Evolutionary conservation across 768 basidiomycete genomes (phyloP).

Genomic region (Suillus lakei): DNA sequence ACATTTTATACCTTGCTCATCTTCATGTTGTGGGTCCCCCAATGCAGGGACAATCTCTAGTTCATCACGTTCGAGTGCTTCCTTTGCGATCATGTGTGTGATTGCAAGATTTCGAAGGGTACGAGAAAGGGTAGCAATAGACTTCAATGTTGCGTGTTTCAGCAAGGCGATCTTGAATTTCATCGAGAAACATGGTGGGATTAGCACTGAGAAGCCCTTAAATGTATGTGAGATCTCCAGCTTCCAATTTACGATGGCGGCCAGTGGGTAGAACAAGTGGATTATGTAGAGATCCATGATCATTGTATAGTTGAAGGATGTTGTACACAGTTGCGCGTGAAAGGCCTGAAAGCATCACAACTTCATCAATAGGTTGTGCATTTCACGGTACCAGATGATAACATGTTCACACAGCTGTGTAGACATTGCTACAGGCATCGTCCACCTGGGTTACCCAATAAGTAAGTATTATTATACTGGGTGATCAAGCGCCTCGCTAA

Average conservation of each 20-base stretch:
- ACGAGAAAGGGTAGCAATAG: slow-evolving; percentile 18
- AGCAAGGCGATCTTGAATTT: slow-evolving; percentile 18
- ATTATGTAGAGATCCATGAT: slow-evolving; percentile 21
- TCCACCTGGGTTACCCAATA: no score
- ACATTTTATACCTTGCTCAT: neutral
- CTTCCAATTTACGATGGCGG: slow-evolving; percentile 9
- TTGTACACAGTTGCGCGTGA: slow-evolving; percentile 20
- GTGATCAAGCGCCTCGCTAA: no score
- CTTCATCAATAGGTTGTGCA: slow-evolving; percentile 1
- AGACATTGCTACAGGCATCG: no score
- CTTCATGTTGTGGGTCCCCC: no score
- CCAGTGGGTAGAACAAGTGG: slow-evolving; percentile 22
- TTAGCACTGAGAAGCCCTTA: slow-evolving; percentile 20
- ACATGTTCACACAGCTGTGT: no score
- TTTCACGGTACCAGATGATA: slow-evolving; percentile 6
- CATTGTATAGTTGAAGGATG: slow-evolving; percentile 18
- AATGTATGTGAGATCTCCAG: slow-evolving; percentile 18
- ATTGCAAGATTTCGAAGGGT: neutral
- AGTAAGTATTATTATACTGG: no score
- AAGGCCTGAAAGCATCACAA: slow-evolving; percentile 20
- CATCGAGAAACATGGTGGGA: slow-evolving; percentile 20
- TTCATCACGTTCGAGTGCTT: no score
- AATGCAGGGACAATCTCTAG: no score
- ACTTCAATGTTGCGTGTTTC: slow-evolving; percentile 16
- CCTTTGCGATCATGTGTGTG: no score